Conservation (phyloP, 1,139 yeast species). For the Saccharomyces hybrid region DNA sequence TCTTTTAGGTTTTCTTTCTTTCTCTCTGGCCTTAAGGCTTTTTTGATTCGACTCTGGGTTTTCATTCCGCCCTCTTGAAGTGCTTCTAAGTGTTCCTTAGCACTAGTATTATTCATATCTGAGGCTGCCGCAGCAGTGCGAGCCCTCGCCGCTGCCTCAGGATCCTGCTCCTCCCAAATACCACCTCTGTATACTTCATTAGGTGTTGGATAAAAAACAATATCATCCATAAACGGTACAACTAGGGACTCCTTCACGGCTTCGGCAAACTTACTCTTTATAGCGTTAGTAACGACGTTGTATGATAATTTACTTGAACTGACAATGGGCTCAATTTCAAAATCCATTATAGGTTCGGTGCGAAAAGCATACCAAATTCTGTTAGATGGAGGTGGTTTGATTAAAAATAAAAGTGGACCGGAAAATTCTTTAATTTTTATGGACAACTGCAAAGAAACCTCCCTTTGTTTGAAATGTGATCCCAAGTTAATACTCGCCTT, state of each 20-base stretch:
- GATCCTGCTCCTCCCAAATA: constrained; percentile 54
- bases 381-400: constrained; percentile 87
- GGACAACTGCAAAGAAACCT: constrained; percentile 68
- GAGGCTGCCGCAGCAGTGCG: background rate
- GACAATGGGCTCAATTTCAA: constrained; percentile 80
- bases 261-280: constrained; percentile 71
- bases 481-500: constrained; percentile 69
- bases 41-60: background rate
- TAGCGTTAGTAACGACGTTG: constrained; percentile 67
- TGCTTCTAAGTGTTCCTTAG: background rate
- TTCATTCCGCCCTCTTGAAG: background rate
- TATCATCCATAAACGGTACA: constrained; percentile 81
- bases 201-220: constrained; percentile 57
- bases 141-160: background rate
- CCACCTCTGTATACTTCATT: constrained; percentile 82
- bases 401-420: constrained; percentile 61
- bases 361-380: constrained; percentile 89
- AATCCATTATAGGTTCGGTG: constrained; percentile 62
- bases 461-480: constrained; percentile 65
- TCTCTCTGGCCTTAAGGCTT: background rate
- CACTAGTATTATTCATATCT: background rate
- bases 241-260: constrained; percentile 75
- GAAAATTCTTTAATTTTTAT: constrained; percentile 59
- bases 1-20: background rate
- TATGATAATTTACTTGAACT: constrained; percentile 76